Conservation (phyloP, 257 asterid species). For the Rhazya stricta region DNA sequence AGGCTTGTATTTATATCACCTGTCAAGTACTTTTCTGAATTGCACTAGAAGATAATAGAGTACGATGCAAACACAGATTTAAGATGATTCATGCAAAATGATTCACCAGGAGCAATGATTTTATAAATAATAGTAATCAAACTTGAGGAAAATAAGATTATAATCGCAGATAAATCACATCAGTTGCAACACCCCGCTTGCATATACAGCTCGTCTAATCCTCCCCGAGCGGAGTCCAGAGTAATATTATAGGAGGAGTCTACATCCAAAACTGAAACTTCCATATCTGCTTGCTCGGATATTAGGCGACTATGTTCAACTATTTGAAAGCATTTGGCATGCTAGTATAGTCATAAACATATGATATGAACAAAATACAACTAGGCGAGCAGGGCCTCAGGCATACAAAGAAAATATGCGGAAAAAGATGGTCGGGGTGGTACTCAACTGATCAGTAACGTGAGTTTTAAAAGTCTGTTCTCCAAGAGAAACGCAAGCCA, state of each 20-base stretch:
- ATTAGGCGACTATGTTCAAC: neutral
- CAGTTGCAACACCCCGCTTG: neutral
- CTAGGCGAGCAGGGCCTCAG: neutral
- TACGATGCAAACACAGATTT: no score
- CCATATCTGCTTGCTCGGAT: neutral
- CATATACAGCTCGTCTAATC: neutral
- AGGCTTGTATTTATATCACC: no score
- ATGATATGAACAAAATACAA: neutral
- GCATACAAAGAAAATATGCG: neutral
- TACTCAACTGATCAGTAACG: constrained; percentile 73
- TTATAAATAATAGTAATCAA: neutral
- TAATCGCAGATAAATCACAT: neutral
- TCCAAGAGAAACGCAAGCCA: constrained; percentile 84
- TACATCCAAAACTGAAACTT: neutral
- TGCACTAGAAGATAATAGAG: no score
- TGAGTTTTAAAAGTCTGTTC: constrained; percentile 86
- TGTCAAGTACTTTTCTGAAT: no score
- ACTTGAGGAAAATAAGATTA: neutral
- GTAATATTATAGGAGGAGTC: no score
- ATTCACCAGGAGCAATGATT: neutral
- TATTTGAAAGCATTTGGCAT: neutral
- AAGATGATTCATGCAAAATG: no score
- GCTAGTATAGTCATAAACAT: neutral
- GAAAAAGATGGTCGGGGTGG: neutral
- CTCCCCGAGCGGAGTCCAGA: neutral